Conservation (phyloP, 495 filamentous ascomycete species). For the Collariella sp. region DNA sequence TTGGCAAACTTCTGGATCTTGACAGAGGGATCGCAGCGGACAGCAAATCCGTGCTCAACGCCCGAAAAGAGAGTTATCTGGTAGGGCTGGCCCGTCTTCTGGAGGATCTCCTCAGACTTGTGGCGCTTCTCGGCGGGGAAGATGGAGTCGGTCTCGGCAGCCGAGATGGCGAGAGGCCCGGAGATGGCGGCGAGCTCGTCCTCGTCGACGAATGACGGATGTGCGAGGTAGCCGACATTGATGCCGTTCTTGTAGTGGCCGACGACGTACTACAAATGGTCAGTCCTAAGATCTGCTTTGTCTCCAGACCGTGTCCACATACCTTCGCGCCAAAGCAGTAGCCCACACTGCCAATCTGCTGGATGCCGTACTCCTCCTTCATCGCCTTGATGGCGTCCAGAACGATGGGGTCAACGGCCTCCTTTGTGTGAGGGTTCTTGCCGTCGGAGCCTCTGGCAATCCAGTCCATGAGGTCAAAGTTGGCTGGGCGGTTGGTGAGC, state of each 20-base stretch:
- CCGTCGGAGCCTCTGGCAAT: conserved; percentile 39
- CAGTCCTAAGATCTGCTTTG: not conserved
- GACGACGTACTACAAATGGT: conserved; percentile 31
- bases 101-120: conserved; percentile 45
- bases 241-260: conserved; percentile 43
- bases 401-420: conserved; percentile 48
- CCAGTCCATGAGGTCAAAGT: conserved; percentile 57
- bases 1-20: conserved; percentile 63
- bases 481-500: conserved; percentile 47
- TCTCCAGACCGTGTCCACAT: not conserved
- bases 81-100: conserved; percentile 56
- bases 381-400: conserved; percentile 39
- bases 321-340: conserved; percentile 73
- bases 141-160: conserved; percentile 70
- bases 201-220: conserved; percentile 67
- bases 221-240: conserved; percentile 59
- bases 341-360: conserved; percentile 62
- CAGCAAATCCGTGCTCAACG: conserved; percentile 73
- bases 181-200: conserved; percentile 65
- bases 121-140: conserved; percentile 68
- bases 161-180: conserved; percentile 66
- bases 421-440: conserved; percentile 49
- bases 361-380: conserved; percentile 43
- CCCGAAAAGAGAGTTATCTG: conserved; percentile 76
- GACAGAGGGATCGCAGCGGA: conserved; percentile 55